Conservation (phyloP, 1,284 basidiomycete species). For the Cryptococcus jaspeensis region DNA sequence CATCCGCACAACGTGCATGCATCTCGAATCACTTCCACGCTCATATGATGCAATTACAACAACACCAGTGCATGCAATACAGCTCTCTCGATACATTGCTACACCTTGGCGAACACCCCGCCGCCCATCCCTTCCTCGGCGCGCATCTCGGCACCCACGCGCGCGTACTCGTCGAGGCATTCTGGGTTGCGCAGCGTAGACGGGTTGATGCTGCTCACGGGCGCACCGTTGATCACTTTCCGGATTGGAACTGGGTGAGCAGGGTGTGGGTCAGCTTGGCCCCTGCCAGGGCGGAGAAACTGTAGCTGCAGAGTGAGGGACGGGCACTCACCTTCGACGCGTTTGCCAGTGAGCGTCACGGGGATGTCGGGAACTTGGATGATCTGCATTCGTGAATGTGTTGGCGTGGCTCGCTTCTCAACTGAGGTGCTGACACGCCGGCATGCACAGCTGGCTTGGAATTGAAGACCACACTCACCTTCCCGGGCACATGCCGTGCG, state of each 20-base stretch:
- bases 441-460: not conserved
- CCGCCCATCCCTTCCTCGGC: conserved; percentile 43
- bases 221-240: conserved; percentile 73
- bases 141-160: conserved; percentile 60
- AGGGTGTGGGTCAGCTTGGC: conserved; percentile 3
- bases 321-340: conserved; percentile 62
- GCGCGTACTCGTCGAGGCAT: conserved; percentile 65
- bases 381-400: conserved; percentile 54
- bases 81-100: not conserved
- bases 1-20: no score
- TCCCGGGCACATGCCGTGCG: conserved; percentile 69
- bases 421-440: not conserved
- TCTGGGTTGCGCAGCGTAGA: conserved; percentile 74
- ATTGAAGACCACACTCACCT: conserved; percentile 52
- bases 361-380: conserved; percentile 71
- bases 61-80: not conserved
- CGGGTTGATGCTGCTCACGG: conserved; percentile 66
- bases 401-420: not conserved
- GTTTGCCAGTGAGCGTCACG: conserved; percentile 81
- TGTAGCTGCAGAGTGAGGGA: not conserved
- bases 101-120: conserved; percentile 1
- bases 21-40: not conserved
- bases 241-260: conserved; percentile 33
- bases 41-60: not conserved
- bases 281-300: not conserved